Conservation (phyloP, 2,329 filamentous ascomycete species). For the Lasiodiplodia sp. region DNA sequence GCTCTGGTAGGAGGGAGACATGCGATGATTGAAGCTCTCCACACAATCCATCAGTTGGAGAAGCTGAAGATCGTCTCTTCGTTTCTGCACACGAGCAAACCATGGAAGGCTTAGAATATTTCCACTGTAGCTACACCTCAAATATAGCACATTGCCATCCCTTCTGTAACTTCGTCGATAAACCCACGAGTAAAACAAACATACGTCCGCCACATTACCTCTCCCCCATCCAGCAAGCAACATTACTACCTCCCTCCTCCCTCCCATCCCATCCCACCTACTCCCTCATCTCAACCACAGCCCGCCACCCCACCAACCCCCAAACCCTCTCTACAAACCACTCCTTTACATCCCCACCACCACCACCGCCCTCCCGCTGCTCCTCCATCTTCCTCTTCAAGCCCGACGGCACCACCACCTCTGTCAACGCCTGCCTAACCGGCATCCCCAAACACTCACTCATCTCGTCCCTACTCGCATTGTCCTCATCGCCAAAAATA, state of each 20-base stretch:
- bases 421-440: constrained; percentile 35
- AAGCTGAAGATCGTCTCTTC: too few species aligned
- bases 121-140: too few species aligned
- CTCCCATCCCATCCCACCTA: neutral
- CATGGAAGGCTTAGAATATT: too few species aligned
- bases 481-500: constrained; percentile 48
- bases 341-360: constrained; percentile 52
- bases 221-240: neutral
- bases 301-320: constrained; percentile 65
- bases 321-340: constrained; percentile 66
- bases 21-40: too few species aligned
- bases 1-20: too few species aligned
- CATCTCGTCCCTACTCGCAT: constrained; percentile 47
- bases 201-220: too few species aligned
- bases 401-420: constrained; percentile 40
- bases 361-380: neutral
- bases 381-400: neutral
- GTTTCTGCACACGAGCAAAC: too few species aligned
- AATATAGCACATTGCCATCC: too few species aligned
- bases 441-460: constrained; percentile 53
- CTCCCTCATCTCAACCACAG: neutral
- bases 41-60: too few species aligned
- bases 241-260: neutral
- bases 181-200: too few species aligned
- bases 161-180: too few species aligned